These are phyloP conservation scores for Cryoendolithus antarcticus DNA, from an alignment of 2,329 filamentous ascomycete species.

Conservation along the genomic window DNA sequence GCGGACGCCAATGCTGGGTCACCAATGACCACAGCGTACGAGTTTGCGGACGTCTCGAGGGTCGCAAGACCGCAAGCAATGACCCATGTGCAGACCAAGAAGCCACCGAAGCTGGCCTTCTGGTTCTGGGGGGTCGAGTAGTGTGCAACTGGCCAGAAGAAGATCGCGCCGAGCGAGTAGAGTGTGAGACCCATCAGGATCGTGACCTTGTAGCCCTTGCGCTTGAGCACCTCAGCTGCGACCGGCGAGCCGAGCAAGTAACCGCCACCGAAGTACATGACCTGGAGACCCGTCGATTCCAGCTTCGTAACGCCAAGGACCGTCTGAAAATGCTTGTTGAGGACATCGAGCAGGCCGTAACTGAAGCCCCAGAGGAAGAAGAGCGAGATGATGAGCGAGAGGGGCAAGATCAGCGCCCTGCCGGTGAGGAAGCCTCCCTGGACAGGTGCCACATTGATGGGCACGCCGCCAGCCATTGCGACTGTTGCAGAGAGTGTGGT, in stretches of 20 bases:
- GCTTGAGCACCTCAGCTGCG: slow-evolving; percentile 31
- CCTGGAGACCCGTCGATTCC: slow-evolving; percentile 31
- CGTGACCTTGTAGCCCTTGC: slow-evolving; percentile 33
- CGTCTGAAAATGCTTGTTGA: slow-evolving; percentile 27
- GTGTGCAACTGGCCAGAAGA: slow-evolving; percentile 28
- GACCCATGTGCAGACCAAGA: slow-evolving; percentile 26
- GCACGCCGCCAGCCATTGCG: slow-evolving; percentile 31
- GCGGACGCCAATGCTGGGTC: slow-evolving; percentile 24
- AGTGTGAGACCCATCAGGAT: slow-evolving; percentile 30
- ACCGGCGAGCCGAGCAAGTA: slow-evolving; percentile 31
- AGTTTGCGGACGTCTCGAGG: slow-evolving; percentile 28
- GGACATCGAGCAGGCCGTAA: slow-evolving; percentile 24
- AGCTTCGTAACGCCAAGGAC: slow-evolving; percentile 28
- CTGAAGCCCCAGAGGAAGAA: slow-evolving; percentile 34
- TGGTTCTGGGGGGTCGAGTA: slow-evolving; percentile 19
- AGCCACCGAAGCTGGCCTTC: slow-evolving; percentile 25
- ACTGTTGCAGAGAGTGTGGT: slow-evolving; percentile 2
- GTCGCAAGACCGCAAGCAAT: slow-evolving; percentile 29
- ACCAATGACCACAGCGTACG: slow-evolving; percentile 28
- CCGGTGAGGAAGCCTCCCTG: slow-evolving; percentile 32
- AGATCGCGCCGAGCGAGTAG: slow-evolving; percentile 26
- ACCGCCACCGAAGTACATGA: slow-evolving; percentile 31
- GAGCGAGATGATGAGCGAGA: slow-evolving; percentile 34
- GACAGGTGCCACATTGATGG: slow-evolving; percentile 25
- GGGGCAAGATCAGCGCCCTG: slow-evolving; percentile 36